Percentiles rank a stretch among this genome's conserved stretches.
Evolutionary conservation across 805 yeast genomes (phyloP).

Genomic region (Hyphopichia homilentoma): DNA sequence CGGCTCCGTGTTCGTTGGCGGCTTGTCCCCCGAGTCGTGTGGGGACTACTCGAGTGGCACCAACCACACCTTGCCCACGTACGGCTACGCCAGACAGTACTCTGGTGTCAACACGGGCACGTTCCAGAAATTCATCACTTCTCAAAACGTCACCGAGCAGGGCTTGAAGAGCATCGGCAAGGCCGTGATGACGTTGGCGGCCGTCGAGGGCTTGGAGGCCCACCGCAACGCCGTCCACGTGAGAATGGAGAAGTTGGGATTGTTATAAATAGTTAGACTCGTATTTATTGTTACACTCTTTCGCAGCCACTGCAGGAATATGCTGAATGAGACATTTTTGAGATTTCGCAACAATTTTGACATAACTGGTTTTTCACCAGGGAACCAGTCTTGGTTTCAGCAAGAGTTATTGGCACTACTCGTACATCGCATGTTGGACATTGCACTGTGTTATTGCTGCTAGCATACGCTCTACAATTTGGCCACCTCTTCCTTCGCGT

Average conservation of each 20-base stretch:
- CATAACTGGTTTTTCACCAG: too few relatives aligned
- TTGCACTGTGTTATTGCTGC: too few relatives aligned
- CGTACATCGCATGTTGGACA: too few relatives aligned
- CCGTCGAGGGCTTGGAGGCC: constrained; percentile 94
- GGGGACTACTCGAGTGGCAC: constrained; percentile 99
- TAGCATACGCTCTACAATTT: too few relatives aligned
- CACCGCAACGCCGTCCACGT: constrained; percentile 96
- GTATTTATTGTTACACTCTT: too few relatives aligned
- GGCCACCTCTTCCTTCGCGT: constrained; percentile 3
- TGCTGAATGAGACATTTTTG: too few relatives aligned
- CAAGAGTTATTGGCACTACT: too few relatives aligned
- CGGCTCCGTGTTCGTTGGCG: constrained; percentile 95
- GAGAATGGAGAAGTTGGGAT: constrained; percentile 80
- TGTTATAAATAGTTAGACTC: constrained; percentile 24
- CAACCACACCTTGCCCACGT: constrained; percentile 96
- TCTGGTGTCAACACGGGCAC: constrained; percentile 96
- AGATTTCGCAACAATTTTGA: too few relatives aligned
- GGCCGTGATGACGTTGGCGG: constrained; percentile 94
- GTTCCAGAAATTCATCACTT: constrained; percentile 90
- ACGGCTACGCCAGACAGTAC: constrained; percentile 97
- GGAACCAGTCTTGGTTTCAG: too few relatives aligned
- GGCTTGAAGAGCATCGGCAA: constrained; percentile 90
- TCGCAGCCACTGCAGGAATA: too few relatives aligned
- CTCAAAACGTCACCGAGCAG: constrained; percentile 82
- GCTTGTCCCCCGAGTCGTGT: constrained; percentile 94